phyloP scores from a whole-genome alignment of 352 stramenopile genomes.

The Phytopythium oedochilum region DNA sequence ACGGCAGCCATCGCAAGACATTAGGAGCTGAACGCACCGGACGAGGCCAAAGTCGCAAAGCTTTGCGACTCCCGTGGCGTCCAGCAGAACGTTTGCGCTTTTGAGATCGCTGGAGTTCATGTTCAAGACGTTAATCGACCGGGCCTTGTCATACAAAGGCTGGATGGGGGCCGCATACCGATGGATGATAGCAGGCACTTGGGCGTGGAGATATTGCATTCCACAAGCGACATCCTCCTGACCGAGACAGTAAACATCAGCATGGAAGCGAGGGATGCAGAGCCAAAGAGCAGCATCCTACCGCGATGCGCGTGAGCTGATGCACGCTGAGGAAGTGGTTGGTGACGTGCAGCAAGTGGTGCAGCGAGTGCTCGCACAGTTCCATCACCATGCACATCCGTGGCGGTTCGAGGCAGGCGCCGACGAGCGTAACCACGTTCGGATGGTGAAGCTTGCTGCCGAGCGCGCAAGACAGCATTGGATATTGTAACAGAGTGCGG shows the following conservation, averaged over 20 bases:
- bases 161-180: no score
- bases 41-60: constrained; percentile 92
- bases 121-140: background rate
- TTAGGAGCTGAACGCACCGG: constrained; percentile 19
- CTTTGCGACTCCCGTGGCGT: constrained; percentile 69
- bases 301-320: constrained; percentile 44
- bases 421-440: constrained; percentile 75
- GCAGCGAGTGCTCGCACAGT: constrained; percentile 61
- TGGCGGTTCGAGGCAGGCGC: constrained; percentile 63
- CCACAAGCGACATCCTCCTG: constrained; percentile 74
- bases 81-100: constrained; percentile 85
- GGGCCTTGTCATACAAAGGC: no score
- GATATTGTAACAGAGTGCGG: no score
- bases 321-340: constrained; percentile 50
- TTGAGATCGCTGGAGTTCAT: constrained; percentile 77
- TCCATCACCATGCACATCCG: constrained; percentile 85
- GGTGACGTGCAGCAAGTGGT: constrained; percentile 54
- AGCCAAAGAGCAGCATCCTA: constrained; percentile 7
- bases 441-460: constrained; percentile 57
- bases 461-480: background rate
- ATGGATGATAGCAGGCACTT: constrained; percentile 83
- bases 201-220: constrained; percentile 87
- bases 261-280: background rate
- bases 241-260: background rate
- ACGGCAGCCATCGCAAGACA: background rate